Conservation (phyloP, 2,329 filamentous ascomycete species). For the Aspergillus fumigatus region DNA sequence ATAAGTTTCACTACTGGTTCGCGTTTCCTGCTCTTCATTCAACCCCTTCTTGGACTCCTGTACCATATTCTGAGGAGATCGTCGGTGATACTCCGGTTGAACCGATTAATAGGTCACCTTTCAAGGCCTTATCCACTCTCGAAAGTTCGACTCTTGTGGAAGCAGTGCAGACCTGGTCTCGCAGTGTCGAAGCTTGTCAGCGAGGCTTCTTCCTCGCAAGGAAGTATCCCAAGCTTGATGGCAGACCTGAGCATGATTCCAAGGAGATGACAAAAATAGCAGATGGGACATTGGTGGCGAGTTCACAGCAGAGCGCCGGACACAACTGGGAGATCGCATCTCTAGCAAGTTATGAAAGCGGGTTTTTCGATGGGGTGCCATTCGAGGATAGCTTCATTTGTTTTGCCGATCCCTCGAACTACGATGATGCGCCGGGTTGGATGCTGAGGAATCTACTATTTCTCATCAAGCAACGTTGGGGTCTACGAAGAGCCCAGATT, state of each 20-base stretch:
- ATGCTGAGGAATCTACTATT: conserved; percentile 85
- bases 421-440: conserved; percentile 83
- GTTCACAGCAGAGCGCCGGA: background rate
- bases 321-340: conserved; percentile 67
- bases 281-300: background rate
- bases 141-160: conserved; percentile 81
- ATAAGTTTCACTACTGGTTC: conserved; percentile 98
- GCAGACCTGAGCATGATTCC: background rate
- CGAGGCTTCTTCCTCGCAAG: conserved; percentile 96
- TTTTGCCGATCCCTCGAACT: conserved; percentile 91
- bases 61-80: conserved; percentile 23
- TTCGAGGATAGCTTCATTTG: conserved; percentile 75
- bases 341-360: conserved; percentile 73
- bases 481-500: conserved; percentile 71
- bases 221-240: conserved; percentile 48
- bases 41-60: conserved; percentile 72
- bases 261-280: background rate
- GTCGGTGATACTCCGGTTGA: conserved; percentile 17
- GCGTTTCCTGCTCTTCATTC: conserved; percentile 92
- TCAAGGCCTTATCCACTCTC: conserved; percentile 51
- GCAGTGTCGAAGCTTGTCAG: conserved; percentile 73
- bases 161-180: conserved; percentile 80
- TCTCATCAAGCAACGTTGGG: conserved; percentile 76
- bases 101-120: background rate
- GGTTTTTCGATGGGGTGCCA: conserved; percentile 73